Evolutionary conservation across 352 stramenopile species (phyloP), one percentile per base, ranked within the genome.

Genomic region (Phytophthora lateralis): DNA sequence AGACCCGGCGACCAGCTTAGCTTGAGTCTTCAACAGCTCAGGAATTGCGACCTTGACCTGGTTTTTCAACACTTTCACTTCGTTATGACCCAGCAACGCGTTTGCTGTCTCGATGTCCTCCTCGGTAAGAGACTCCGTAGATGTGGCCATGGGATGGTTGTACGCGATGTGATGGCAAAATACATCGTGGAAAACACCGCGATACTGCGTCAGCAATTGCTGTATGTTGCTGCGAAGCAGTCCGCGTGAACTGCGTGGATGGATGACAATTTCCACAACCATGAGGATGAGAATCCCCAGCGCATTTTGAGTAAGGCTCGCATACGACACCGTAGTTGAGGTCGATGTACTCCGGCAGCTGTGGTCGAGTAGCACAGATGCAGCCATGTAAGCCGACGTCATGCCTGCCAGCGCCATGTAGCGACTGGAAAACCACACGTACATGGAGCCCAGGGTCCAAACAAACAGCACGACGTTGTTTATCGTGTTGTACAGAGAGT

Each of bases 401-500:
- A 91, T 83, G 2, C 83, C 83, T 0, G 81, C 81, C 10, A 63
- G 66, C 12, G 64, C 65, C 63, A 86, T 76, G 53, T 88, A 91
- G 17, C 55, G 60, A 11, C 74, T 72, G 29, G 67, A 81, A 65
- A 82, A 93, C 63, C 78, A 88, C 15, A 91, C 79, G 39, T 93
- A 93, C 78, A 93, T 90, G 30, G 81, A 93, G n/a, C 66, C 53
- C 32, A 74, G 69, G 0, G 71, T 83, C 81, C 83, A 91, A 6
- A 85, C 12, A 49, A 86, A 89, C 12, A 93, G 60, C 34, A 84
- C 71, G 15, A 79, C 50, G 54, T 93, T 88, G 68, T 85, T 93
- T 17, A 91, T 49, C 2, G 71, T 52, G 56, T 87, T 88, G 71
- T 89, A 84, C 43, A 81, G 37, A 29, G 66, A 47, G 35, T 73